Evolutionary conservation across 176 grass and related monocot genomes (phyloP).

Genomic region (Tillandsia fasciculata): DNA sequence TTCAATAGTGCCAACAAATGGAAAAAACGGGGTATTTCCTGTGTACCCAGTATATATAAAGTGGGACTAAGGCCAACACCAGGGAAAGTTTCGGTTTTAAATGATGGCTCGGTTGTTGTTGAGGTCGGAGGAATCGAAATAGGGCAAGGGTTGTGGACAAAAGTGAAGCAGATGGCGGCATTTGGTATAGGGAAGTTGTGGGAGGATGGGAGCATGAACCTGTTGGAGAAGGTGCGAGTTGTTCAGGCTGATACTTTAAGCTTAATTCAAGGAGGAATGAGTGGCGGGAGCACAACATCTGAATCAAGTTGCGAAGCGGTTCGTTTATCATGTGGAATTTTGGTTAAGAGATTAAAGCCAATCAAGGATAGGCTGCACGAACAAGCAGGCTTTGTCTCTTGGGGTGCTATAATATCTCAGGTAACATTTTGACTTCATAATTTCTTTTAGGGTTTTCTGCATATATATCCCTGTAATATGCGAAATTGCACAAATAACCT

Average conservation of each 20-base stretch:
- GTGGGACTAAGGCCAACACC: slow-evolving; percentile 28
- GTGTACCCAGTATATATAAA: slow-evolving; percentile 46
- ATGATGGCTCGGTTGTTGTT: slow-evolving; percentile 73
- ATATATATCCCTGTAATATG: not conserved
- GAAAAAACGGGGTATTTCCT: slow-evolving; percentile 84
- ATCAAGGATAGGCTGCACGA: slow-evolving; percentile 55
- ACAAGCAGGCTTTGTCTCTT: slow-evolving; percentile 30
- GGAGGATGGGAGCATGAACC: slow-evolving; percentile 27
- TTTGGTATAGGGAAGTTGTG: slow-evolving; percentile 48
- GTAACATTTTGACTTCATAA: slow-evolving; percentile 11
- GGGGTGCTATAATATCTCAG: slow-evolving; percentile 49
- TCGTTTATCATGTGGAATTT: slow-evolving; percentile 30
- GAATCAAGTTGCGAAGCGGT: slow-evolving; percentile 73
- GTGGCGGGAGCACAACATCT: slow-evolving; percentile 72
- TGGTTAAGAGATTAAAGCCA: slow-evolving; percentile 54
- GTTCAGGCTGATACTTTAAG: slow-evolving; percentile 68
- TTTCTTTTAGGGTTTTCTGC: not conserved
- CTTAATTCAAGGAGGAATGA: slow-evolving; percentile 68
- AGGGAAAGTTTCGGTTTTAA: slow-evolving; percentile 79
- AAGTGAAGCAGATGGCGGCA: slow-evolving; percentile 77
- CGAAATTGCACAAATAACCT: too few species aligned
- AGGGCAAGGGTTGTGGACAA: slow-evolving; percentile 80
- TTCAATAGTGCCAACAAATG: slow-evolving; percentile 61
- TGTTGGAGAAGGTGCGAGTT: slow-evolving; percentile 56
- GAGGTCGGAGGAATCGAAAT: slow-evolving; percentile 83